Percentiles rank a stretch among this genome's conserved stretches.
These are phyloP conservation scores for Ramichloridium luteum DNA, from an alignment of 2,329 filamentous ascomycete genomes.

Conservation along the genomic window DNA sequence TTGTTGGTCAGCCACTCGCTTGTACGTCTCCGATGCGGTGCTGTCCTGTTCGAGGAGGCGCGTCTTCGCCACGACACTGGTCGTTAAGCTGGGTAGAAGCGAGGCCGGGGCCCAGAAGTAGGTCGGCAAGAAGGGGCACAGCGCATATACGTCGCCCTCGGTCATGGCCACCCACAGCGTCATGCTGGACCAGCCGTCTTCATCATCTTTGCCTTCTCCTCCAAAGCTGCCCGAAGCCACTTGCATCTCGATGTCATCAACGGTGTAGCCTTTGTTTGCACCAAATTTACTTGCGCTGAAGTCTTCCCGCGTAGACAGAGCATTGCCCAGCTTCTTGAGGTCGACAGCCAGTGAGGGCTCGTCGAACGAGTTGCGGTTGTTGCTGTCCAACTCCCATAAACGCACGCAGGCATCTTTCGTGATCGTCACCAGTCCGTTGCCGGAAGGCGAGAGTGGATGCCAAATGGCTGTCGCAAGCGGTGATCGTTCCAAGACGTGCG, in stretches of 20 bases:
- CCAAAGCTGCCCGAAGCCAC: slow-evolving; percentile 86
- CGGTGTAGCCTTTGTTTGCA: slow-evolving; percentile 71
- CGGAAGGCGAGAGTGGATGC: slow-evolving; percentile 81
- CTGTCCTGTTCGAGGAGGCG: slow-evolving; percentile 31
- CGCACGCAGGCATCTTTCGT: slow-evolving; percentile 80
- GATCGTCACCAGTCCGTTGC: slow-evolving; percentile 73
- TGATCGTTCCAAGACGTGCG: slow-evolving; percentile 76
- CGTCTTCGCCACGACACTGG: slow-evolving; percentile 67
- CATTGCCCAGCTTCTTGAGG: slow-evolving; percentile 77
- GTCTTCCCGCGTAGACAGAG: slow-evolving; percentile 68
- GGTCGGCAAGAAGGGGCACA: slow-evolving; percentile 78
- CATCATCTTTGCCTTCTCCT: slow-evolving; percentile 47
- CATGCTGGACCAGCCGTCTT: slow-evolving; percentile 78
- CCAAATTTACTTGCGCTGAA: slow-evolving; percentile 64
- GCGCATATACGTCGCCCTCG: slow-evolving; percentile 81
- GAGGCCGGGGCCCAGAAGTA: slow-evolving; percentile 66
- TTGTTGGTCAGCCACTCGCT: slow-evolving; percentile 39
- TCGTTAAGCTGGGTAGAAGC: slow-evolving; percentile 68
- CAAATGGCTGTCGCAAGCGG: slow-evolving; percentile 72
- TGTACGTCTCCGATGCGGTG: slow-evolving; percentile 33
- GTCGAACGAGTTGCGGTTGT: slow-evolving; percentile 79
- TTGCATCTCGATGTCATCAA: slow-evolving; percentile 86
- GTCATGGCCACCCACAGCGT: slow-evolving; percentile 95
- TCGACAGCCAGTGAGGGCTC: slow-evolving; percentile 74
- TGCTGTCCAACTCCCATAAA: slow-evolving; percentile 78